A percentile compares a stretch with the other conserved stretches of the same genome.
phyloP scores from a whole-genome alignment of 495 filamentous ascomycete genomes.

The Penicillium steckii region DNA sequence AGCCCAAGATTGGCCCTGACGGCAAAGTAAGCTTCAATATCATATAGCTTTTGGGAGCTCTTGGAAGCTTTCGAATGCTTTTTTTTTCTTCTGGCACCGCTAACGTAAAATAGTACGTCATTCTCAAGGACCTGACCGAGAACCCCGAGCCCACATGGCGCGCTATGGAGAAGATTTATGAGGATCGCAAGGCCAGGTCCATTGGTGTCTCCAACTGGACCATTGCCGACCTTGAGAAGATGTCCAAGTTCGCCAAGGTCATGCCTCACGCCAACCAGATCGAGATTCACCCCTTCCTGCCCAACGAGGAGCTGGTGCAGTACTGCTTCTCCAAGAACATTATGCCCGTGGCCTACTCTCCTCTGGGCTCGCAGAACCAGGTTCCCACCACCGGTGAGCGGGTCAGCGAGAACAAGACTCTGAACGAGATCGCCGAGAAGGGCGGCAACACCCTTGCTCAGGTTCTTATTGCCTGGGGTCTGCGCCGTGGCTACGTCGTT shows the following conservation, averaged over 20 bases:
- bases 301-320: slow-evolving; percentile 65
- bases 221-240: slow-evolving; percentile 64
- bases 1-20: slow-evolving; percentile 66
- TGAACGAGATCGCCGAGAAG: slow-evolving; percentile 59
- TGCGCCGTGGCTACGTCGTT: slow-evolving; percentile 69
- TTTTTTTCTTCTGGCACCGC: too few relatives aligned
- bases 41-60: background rate
- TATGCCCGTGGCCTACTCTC: slow-evolving; percentile 70
- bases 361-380: slow-evolving; percentile 64
- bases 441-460: slow-evolving; percentile 65
- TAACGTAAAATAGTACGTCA: slow-evolving; percentile 36
- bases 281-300: slow-evolving; percentile 91
- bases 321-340: slow-evolving; percentile 73
- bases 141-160: slow-evolving; percentile 75
- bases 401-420: slow-evolving; percentile 55
- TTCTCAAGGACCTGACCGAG: slow-evolving; percentile 59
- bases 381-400: slow-evolving; percentile 66
- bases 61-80: background rate
- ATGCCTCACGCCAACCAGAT: slow-evolving; percentile 83
- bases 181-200: slow-evolving; percentile 65
- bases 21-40: slow-evolving; percentile 67
- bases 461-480: slow-evolving; percentile 68
- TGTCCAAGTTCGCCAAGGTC: slow-evolving; percentile 64
- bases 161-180: slow-evolving; percentile 75
- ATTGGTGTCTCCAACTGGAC: slow-evolving; percentile 92